phyloP scores from a whole-genome alignment of 139 green algal genomes.

The Picochlorum sp. region DNA sequence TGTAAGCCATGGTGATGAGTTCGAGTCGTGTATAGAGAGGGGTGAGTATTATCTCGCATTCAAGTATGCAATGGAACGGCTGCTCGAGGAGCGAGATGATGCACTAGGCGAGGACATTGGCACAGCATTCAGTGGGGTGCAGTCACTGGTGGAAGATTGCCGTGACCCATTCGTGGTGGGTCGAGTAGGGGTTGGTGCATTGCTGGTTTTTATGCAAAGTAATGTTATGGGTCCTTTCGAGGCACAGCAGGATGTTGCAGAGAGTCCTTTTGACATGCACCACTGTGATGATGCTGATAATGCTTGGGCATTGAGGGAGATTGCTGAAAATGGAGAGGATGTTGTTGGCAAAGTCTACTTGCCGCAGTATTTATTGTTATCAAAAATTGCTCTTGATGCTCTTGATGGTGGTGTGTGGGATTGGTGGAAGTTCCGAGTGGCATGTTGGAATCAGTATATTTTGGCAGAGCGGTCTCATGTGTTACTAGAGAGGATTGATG shows the following conservation, averaged over 20 bases:
- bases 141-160: too few relatives aligned
- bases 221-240: too few relatives aligned
- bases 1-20: background rate
- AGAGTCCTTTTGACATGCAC: background rate
- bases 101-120: too few relatives aligned
- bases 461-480: slow-evolving; percentile 41
- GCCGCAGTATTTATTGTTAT: slow-evolving; percentile 71
- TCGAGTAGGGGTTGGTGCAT: too few relatives aligned
- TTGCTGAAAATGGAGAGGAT: slow-evolving; percentile 67
- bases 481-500: slow-evolving; percentile 30
- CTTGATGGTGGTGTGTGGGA: slow-evolving; percentile 36
- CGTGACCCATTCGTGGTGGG: too few relatives aligned
- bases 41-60: too few relatives aligned
- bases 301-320: slow-evolving; percentile 33
- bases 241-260: too few relatives aligned
- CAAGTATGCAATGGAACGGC: too few relatives aligned
- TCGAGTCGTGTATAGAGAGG: background rate
- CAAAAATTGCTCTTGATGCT: slow-evolving; percentile 18
- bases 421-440: slow-evolving; percentile 51
- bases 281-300: slow-evolving; percentile 9
- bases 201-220: too few relatives aligned
- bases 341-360: slow-evolving; percentile 29
- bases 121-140: too few relatives aligned
- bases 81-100: too few relatives aligned
- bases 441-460: slow-evolving; percentile 45